Base-by-base conservation (phyloP, 1,284 basidiomycete species). In the Phlebopus sp. region DNA sequence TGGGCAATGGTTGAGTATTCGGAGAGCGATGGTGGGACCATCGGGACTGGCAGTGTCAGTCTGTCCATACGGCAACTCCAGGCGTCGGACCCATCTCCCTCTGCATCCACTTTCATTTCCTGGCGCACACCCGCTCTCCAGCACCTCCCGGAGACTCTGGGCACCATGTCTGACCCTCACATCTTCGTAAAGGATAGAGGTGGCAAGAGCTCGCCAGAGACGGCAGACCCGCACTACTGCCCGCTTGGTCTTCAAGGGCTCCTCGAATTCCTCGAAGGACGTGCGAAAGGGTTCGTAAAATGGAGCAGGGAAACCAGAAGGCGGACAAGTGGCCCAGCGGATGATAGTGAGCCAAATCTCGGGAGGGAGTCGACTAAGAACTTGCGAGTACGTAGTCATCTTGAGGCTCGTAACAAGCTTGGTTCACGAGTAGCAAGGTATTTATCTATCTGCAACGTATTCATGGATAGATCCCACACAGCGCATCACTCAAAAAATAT, bases 331-430 rank as follows among this genome's bases (percentile, higher is more conserved):
- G 2, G 73, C 77, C 69, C 68, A 73, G 41, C 67, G 62, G 41
- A 81, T 69, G n/a, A 81, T 69, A 40, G 73, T 55, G 14, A 77
- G 59, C 78, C 76, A 80, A 27, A 81, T 55, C 53, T 81, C 79
- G 13, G 71, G 62, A 13, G 79, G 77, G 11, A 79, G 58, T n/a
- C 54, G 49, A 36, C 14, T 21, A 39, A 27, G 15, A 51, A 62
- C 58, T 37, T 7, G 11, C 6, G 19, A 29, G 23, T 34, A n/a
- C 4, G 6, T 14, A 37, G 5, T 40, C 37, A 17, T 42, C 29
- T 21, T 31, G 17, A 14, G 11, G 18, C 3, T 1, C 23, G 23
- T 38, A 10, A 21, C 10, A 9, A n/a, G 27, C 17, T 13, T 34
- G 27, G 32, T 17, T 31, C 13, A n/a, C n/a, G 8, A 17, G 17